Conservation (phyloP, 1,284 basidiomycete genomes). For the Sanghuangporus sanghuang region DNA sequence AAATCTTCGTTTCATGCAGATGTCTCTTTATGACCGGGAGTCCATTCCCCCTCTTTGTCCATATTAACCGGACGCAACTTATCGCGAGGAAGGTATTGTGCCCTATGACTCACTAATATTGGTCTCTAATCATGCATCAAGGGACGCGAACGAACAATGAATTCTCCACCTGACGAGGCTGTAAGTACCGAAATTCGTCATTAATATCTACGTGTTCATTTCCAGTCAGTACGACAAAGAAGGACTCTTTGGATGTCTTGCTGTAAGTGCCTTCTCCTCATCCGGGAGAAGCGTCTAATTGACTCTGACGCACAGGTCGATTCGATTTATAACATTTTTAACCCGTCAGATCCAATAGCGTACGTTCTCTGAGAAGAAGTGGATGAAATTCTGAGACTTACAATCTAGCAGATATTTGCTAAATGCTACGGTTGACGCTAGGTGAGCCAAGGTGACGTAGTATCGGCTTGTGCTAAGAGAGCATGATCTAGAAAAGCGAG, state of each 20-base stretch:
- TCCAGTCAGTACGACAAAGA: conserved; percentile 32
- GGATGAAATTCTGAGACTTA: not conserved
- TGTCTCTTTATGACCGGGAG: conserved; percentile 45
- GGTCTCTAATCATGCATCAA: conserved; percentile 11
- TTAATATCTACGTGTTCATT: not conserved
- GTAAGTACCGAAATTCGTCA: conserved; percentile 21
- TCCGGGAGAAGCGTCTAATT: not conserved
- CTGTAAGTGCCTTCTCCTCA: conserved; percentile 21
- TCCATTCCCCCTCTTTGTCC: conserved; percentile 46
- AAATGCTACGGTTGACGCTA: conserved; percentile 31
- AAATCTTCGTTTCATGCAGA: conserved; percentile 22
- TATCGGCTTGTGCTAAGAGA: not conserved
- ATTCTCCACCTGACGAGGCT: conserved; percentile 39
- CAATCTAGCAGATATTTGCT: conserved; percentile 25
- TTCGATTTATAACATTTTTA: conserved; percentile 43
- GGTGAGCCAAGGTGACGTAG: conserved; percentile 20
- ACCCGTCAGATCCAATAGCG: conserved; percentile 45
- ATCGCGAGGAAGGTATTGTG: conserved; percentile 38
- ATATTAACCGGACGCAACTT: conserved; percentile 44
- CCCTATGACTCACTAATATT: not conserved
- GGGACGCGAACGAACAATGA: conserved; percentile 39
- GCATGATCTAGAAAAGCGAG: conserved; percentile 26
- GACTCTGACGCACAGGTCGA: conserved; percentile 27
- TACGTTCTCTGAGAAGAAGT: conserved; percentile 15
- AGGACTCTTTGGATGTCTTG: conserved; percentile 45